Base-by-base conservation (phyloP, 2,329 filamentous ascomycete genomes). In the Aspergillus sp. region DNA sequence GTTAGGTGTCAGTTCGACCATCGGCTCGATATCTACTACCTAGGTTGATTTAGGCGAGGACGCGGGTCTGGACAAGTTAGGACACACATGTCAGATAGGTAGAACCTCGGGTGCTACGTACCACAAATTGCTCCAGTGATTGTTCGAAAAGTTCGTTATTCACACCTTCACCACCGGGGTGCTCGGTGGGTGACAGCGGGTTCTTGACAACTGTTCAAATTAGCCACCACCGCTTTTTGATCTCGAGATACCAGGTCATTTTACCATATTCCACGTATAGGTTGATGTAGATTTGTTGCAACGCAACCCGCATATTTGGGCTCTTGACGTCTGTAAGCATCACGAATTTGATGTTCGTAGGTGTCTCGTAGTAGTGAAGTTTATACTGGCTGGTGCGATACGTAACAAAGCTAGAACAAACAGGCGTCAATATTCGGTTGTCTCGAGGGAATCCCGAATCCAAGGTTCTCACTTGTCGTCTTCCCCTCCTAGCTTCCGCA, bases 221-320 rank as follows among this genome's bases (percentile, higher is more conserved):
- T 20, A 56, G 60, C 64, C 42, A 66, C 56, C 34, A 45, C n/a
- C 9, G n/a, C 9, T 2, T 30, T 17, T 45, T 15, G 24, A 22
- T 30, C 7, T 11, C 24, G 7, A 33, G 40, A 34, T 15, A 24
- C 12, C 15, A 9, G 15, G 37, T 19, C 17, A 24, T 4, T 15
- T 15, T 75, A 91, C 89, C 89, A 69, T 95, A 99, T 79, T 99
- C 95, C 17, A 99, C 93, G 79, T 95, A 99, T 22, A 98, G 84
- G 73, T 96, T 98, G 58, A 97, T 96, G 75, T 97, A 99, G 62
- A 99, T 97, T 82, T 99, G 95, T 73, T 99, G 93, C 69, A 99
- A 78, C 20, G 96, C 93, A 67, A 96, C 91, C 45, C 93, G 86
- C 86, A 99, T 93, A 76, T 92, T 97, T 65, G 89, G 85, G 57